Evolutionary conservation across 768 basidiomycete genomes (phyloP), one percentile per base, ranked within the genome.

Genomic region (Sarcodon aspratus): DNA sequence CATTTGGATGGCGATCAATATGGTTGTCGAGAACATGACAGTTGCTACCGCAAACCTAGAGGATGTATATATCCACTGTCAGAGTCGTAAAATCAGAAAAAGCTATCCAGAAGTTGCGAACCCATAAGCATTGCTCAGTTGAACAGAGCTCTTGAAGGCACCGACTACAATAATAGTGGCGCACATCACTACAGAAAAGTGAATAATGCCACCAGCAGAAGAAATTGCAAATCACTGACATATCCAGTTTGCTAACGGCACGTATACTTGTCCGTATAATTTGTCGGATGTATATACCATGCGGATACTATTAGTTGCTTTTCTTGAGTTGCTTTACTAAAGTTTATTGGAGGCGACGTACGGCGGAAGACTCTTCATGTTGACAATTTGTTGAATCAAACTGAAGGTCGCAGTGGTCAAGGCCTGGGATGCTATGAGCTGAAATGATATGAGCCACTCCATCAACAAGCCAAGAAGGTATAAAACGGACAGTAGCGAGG

Each of bases 371-470:
- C 72, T 69, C 48, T 76, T 75, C 63, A 74, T 70, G 56, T 78
- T 79, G 53, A 84, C 73, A 44, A 85, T 64, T 61, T 85, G 84
- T 54, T 85, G 80, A 5, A 76, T 55, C 11, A 80, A 64, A 57
- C 70, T 73, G 67, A 78, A 85, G 0, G 78, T 76, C 0, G 79
- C 83, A 0, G 80, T 80, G 55, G 85, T 83, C 71, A 83, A 71
- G 7, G 82, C 78, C 62, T 80, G 78, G 5, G 79, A 80, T 9
- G 79, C 80, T 36, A 80, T 71, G 45, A 79, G 64, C 76, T 79
- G 46, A 9, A 48, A 11, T 27, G 9, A n/a, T 3, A 9, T 21
- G 32, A 40, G 48, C 48, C 49, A 47, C 38, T 17, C 36, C 33
- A 45, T 9, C 36, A 17, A 11, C 15, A 7, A 21, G 3, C 7